phyloP scores from a whole-genome alignment of 2,329 filamentous ascomycete genomes.

The Fusarium nanum region DNA sequence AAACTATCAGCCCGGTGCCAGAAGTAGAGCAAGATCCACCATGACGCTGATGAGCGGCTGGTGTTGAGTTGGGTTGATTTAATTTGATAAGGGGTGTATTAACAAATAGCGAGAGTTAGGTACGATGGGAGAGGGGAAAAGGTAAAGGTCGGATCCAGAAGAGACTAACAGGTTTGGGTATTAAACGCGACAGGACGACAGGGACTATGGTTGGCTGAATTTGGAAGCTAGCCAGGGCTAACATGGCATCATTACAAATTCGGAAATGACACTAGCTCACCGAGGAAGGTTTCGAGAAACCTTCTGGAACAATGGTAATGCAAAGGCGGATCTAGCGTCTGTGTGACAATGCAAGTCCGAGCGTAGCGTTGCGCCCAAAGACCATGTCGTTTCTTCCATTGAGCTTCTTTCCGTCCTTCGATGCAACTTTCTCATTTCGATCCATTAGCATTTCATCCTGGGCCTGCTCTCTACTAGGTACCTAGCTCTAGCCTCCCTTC shows the following conservation, averaged over 20 bases:
- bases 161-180: constrained; percentile 23
- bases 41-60: constrained; percentile 25
- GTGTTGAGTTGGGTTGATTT: neutral
- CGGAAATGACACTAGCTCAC: constrained; percentile 49
- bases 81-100: constrained; percentile 27
- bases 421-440: constrained; percentile 34
- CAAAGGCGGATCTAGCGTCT: constrained; percentile 34
- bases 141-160: constrained; percentile 17
- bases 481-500: too few relatives aligned
- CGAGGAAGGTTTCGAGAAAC: constrained; percentile 54
- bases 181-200: constrained; percentile 18
- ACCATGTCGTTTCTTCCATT: constrained; percentile 32
- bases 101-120: neutral
- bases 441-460: constrained; percentile 1
- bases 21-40: constrained; percentile 28
- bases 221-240: constrained; percentile 27
- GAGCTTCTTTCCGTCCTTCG: constrained; percentile 35
- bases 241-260: constrained; percentile 41
- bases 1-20: constrained; percentile 5
- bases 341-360: constrained; percentile 31
- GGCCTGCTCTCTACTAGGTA: neutral
- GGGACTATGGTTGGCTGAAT: constrained; percentile 45
- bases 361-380: constrained; percentile 39
- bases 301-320: constrained; percentile 45
- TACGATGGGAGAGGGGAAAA: neutral